A percentile compares a stretch with the other conserved stretches of the same genome.
phyloP scores from a whole-genome alignment of 148 eudicot genomes.

The Spergularia bocconei region DNA sequence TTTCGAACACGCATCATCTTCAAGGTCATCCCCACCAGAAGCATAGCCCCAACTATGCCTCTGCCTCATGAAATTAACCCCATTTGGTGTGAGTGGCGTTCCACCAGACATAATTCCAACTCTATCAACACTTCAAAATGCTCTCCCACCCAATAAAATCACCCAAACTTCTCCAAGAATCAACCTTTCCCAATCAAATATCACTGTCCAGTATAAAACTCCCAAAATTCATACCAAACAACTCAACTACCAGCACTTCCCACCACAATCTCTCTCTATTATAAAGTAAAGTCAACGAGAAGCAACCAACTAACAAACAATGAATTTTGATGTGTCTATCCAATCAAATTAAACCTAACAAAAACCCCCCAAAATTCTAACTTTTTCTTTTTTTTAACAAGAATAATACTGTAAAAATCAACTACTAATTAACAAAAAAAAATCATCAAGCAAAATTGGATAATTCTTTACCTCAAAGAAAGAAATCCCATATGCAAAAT shows the following conservation, averaged over 20 bases:
- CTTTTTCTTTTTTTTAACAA: not conserved
- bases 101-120: conserved; percentile 69
- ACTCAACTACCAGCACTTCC: conserved; percentile 7
- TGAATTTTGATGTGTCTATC: conserved; percentile 14
- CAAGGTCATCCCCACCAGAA: conserved; percentile 81
- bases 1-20: conserved; percentile 88
- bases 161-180: conserved; percentile 13
- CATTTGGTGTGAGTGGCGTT: conserved; percentile 46
- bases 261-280: not conserved
- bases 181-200: conserved; percentile 14
- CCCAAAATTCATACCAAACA: conserved; percentile 19
- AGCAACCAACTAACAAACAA: conserved; percentile 19
- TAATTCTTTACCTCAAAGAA: conserved; percentile 25
- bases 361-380: conserved; percentile 13
- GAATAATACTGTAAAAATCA: not conserved
- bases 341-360: conserved; percentile 21
- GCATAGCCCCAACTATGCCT: conserved; percentile 89
- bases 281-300: conserved; percentile 25
- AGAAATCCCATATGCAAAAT: conserved; percentile 32
- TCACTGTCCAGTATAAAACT: not conserved
- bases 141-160: conserved; percentile 1
- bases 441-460: conserved; percentile 7
- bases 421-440: conserved; percentile 2
- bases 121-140: conserved; percentile 16
- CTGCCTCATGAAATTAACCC: conserved; percentile 69